Base-by-base conservation (phyloP, 1,284 basidiomycete species). In the Leccinum griseonigrum region DNA sequence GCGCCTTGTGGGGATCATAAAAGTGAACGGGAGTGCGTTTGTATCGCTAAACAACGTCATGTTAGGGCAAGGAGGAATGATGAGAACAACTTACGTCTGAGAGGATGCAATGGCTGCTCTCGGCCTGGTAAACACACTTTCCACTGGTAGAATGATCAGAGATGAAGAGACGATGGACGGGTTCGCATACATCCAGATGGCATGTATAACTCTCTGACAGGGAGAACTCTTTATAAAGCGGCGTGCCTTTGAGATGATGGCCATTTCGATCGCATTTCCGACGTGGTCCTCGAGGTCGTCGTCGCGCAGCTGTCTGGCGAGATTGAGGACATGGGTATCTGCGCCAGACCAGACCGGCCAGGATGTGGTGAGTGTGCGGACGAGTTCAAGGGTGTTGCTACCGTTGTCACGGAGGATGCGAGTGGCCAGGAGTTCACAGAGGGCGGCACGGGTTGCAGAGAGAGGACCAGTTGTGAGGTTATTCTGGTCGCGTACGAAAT, bases 1-100 rank as follows among this genome's bases (percentile, higher is more conserved):
- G 94, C 0, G 95, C 95, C 71, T 88, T 94, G 71, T 94, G 88
- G 1, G 95, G 95, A 71, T 98, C 94, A 75, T 97, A 97, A 69
- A 97, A 92, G 75, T 95, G 92, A 40, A 97, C 86, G 1, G 95
- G 94, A 36, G 86, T 92, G 57, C 90, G 85, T 79, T 97, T 97
- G 77, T 97, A 98, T 43, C 92, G 95, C 92, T 97, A 70, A 55
- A 60, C 61, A 14, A 60, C 31, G 26, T 3, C 18, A 9, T 51
- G 46, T 58, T 16, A 55, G 40, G 31, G 14, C 26, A 54, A 51
- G n/a, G n/a, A 22, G 31, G n/a, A 10, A 5, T 11, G 31, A 29
- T 1, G 3, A 31, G 34, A 38, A 55, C 31, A 43, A 71, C 87
- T 66, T 73, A 92, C 92, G 74, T 95, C 94, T 36, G 91, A 90